Conservation (phyloP, 805 yeast species). For the Metschnikowia koreensis region DNA sequence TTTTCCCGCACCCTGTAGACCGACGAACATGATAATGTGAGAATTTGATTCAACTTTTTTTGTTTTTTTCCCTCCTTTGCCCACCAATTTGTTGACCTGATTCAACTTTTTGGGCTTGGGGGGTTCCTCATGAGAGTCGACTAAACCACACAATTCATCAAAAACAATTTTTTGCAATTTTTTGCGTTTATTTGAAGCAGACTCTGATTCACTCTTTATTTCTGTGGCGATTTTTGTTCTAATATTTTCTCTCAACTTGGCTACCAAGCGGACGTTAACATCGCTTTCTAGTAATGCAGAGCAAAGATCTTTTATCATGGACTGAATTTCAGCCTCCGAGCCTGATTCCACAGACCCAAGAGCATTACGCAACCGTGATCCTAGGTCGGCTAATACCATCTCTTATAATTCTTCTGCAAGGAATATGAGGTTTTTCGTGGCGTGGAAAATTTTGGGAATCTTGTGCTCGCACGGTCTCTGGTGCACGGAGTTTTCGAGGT, state of each 20-base stretch:
- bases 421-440: neutral
- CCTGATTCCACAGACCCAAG: constrained; percentile 42
- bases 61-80: constrained; percentile 28
- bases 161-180: constrained; percentile 88
- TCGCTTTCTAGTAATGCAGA: constrained; percentile 92
- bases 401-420: neutral
- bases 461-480: neutral
- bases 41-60: constrained; percentile 20
- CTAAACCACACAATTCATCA: constrained; percentile 85
- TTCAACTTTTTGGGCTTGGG: constrained; percentile 84
- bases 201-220: constrained; percentile 46
- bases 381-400: constrained; percentile 48
- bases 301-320: constrained; percentile 81
- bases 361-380: constrained; percentile 43
- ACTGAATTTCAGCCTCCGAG: constrained; percentile 36
- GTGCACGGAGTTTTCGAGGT: neutral
- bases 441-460: neutral
- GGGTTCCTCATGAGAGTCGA: constrained; percentile 63
- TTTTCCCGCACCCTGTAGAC: constrained; percentile 98
- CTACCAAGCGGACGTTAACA: constrained; percentile 84
- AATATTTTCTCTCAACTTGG: constrained; percentile 65
- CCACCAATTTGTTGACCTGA: constrained; percentile 21
- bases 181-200: constrained; percentile 68
- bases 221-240: constrained; percentile 49
- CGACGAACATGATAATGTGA: constrained; percentile 93